Evolutionary conservation across 768 basidiomycete species (phyloP), one percentile per base, ranked within the genome.

Genomic region (Suillus discolor): DNA sequence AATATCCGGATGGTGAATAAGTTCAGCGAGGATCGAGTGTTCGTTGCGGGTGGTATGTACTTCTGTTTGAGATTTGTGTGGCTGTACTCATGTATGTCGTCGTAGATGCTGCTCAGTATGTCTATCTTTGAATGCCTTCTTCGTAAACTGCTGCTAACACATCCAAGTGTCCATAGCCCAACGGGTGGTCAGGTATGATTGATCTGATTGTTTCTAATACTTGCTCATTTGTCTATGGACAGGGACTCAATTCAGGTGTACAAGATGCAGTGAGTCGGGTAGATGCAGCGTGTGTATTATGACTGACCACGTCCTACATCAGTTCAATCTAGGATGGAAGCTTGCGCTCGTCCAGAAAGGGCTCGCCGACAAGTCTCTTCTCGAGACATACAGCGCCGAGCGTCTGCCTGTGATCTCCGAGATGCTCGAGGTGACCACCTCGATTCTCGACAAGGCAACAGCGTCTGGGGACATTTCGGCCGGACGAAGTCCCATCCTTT

Each of bases 201-300:
- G 11, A 11, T 55, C 12, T 2, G 2, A n/a, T 20, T 44, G 42
- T 44, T 44, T 18, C 31, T 20, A 6, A 34, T 7, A 20, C 20
- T 0, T 34, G 20, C 18, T 47, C 31, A 55, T 55, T 31, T 34
- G 2, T 20, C 20, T 13, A 64, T 18, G 68, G 70, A 12, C 72
- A 79, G 66, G 82, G 81, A 12, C 66, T 81, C 23, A 80, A 80
- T 66, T 74, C 74, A 20, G 70, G 73, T 54, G 70, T 80, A 11
- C 80, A 82, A 66, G 81, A 82, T 68, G 67, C 76, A 18, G 80
- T 82, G 63, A 47, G 79, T 65, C 6, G 9, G 28, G 31, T 60
- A 8, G 36, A 23, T 16, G 6, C n/a, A 15, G 2, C 20, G 20
- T 55, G 31, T n/a, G n/a, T 6, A 12, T 23, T 47, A n/a, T 3